Conservation (phyloP, 805 yeast genomes). For the Saturnispora galanensis region DNA sequence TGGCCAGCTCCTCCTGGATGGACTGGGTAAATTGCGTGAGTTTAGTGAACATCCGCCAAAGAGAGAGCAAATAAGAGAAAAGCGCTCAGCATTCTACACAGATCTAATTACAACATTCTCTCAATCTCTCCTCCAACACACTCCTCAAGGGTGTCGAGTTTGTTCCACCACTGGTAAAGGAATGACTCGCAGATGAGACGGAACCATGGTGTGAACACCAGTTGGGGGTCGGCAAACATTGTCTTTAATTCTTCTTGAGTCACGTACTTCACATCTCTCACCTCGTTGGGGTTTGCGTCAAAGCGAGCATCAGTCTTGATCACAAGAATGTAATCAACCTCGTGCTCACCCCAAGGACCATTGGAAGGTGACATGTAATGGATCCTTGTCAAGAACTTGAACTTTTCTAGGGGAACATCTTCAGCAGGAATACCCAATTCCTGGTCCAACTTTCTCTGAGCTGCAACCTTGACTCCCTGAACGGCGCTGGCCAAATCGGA, state of each 20-base stretch:
- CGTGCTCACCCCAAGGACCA: constrained; percentile 93
- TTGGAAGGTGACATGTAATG: constrained; percentile 85
- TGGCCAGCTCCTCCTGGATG: constrained; percentile 25
- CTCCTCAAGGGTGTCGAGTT: constrained; percentile 47
- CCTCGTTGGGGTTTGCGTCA: constrained; percentile 69
- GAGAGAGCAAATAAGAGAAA: neutral
- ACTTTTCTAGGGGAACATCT: constrained; percentile 54
- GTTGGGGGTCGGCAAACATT: constrained; percentile 58
- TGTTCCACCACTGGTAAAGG: constrained; percentile 90
- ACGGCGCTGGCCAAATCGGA: constrained; percentile 47
- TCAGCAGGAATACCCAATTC: constrained; percentile 71
- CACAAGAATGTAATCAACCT: constrained; percentile 87
- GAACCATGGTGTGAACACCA: constrained; percentile 96
- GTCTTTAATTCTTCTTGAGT: constrained; percentile 50
- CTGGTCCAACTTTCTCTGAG: constrained; percentile 84
- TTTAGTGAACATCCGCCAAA: constrained; percentile 3
- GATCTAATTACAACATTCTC: constrained; percentile 33
- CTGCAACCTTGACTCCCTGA: constrained; percentile 76
- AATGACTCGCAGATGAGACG: constrained; percentile 87
- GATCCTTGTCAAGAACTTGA: constrained; percentile 82
- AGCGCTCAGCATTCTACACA: neutral
- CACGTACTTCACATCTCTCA: constrained; percentile 72
- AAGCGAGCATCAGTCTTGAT: constrained; percentile 44
- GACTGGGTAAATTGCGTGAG: constrained; percentile 4
- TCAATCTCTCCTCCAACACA: constrained; percentile 40